Evolutionary conservation across 148 eudicot genomes (phyloP).

Genomic region (Rhododendron henanense): DNA sequence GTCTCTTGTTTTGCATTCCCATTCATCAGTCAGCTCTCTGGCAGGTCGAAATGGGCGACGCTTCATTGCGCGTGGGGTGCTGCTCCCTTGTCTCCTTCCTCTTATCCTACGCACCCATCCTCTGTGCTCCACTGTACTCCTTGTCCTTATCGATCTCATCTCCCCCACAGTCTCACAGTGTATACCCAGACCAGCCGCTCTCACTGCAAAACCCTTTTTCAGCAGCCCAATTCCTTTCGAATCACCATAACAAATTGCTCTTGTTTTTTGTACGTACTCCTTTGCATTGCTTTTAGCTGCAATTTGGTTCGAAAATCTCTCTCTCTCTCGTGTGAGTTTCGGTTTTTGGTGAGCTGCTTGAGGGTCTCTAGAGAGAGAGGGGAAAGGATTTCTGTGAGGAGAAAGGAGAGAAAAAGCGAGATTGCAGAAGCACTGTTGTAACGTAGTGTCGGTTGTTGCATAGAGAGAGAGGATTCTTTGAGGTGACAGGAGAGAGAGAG

Average conservation of each 20-base stretch:
- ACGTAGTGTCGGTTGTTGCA: neutral
- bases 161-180: neutral
- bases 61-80: conserved; percentile 3
- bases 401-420: neutral
- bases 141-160: neutral
- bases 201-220: conserved; percentile 17
- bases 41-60: neutral
- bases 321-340: neutral
- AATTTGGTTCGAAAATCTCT: neutral
- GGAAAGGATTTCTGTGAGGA: neutral
- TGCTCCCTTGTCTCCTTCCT: neutral
- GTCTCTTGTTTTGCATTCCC: neutral
- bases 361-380: neutral
- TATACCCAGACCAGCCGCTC: conserved; percentile 22
- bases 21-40: neutral
- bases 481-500: neutral
- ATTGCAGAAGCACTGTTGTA: neutral
- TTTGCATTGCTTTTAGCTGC: neutral
- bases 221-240: neutral
- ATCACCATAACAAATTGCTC: neutral
- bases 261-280: neutral
- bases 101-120: conserved; percentile 7
- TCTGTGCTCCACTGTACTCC: neutral
- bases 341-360: neutral
- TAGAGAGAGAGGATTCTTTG: neutral